Conservation (phyloP, 1,284 basidiomycete species). For the Rhodotorula mucilaginosa region DNA sequence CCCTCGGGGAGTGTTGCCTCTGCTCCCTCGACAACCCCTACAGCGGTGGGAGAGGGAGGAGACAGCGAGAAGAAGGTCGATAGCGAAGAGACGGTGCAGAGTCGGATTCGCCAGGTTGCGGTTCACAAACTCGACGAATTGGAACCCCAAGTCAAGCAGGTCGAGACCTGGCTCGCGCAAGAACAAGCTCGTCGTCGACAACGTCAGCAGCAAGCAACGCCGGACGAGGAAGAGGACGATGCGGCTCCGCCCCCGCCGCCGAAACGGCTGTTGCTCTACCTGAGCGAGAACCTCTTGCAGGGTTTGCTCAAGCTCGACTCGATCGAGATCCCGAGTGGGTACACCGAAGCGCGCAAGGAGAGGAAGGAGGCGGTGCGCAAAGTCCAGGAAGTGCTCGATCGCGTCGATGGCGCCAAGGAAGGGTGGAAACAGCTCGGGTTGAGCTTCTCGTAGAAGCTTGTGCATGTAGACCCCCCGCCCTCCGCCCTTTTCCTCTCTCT, state of each 20-base stretch:
- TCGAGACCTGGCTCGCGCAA: constrained; percentile 48
- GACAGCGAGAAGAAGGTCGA: no score
- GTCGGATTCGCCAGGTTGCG: constrained; percentile 23
- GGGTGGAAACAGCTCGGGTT: constrained; percentile 47
- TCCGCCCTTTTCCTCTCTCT: no score
- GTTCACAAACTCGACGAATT: constrained; percentile 22
- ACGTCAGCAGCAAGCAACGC: not conserved
- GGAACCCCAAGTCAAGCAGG: constrained; percentile 57
- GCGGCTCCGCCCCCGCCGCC: constrained; percentile 44
- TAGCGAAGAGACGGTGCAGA: constrained; percentile 18
- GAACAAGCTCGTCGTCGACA: not conserved
- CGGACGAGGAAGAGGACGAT: not conserved
- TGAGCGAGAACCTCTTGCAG: constrained; percentile 62
- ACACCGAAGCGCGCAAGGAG: constrained; percentile 66
- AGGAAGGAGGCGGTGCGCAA: constrained; percentile 71
- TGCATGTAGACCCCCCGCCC: no score
- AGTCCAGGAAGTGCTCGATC: constrained; percentile 61
- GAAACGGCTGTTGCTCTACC: constrained; percentile 59
- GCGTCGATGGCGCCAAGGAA: constrained; percentile 56
- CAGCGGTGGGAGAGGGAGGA: no score
- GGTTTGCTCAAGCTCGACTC: constrained; percentile 71
- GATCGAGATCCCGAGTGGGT: constrained; percentile 63
- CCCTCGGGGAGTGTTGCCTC: not conserved
- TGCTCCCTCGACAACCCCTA: no score
- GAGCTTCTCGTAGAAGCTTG: constrained; percentile 3